Evolutionary conservation across 441 rosid species (phyloP).

Genomic region (Arabidopsis hybrid): DNA sequence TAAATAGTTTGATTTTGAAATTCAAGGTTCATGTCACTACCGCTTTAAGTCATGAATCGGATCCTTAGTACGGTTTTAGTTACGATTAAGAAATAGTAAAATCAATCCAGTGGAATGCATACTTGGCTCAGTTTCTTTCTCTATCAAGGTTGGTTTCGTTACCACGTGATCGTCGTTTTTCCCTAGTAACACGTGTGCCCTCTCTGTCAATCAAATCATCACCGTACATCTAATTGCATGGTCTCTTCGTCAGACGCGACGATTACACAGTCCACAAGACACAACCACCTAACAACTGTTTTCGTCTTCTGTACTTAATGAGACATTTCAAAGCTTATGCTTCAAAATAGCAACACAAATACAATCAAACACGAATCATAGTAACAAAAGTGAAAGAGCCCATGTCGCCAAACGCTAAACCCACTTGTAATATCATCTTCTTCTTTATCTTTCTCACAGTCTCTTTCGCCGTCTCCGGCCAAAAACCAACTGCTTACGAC

Average conservation of each 20-base stretch:
- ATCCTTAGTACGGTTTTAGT: too few species aligned
- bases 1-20: not conserved
- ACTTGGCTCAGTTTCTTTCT: not conserved
- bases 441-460: too few species aligned
- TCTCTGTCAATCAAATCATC: not conserved
- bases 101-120: not conserved
- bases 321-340: not conserved
- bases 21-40: not conserved
- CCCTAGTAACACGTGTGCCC: conserved; percentile 30
- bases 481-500: conserved; percentile 56
- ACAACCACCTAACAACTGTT: conserved; percentile 22
- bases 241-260: conserved; percentile 4
- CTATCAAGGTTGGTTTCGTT: conserved; percentile 2
- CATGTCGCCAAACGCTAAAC: too few species aligned
- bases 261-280: conserved; percentile 24
- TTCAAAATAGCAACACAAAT: too few species aligned
- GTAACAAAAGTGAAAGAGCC: too few species aligned
- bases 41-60: too few species aligned
- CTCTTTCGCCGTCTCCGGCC: conserved; percentile 6
- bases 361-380: conserved; percentile 25
- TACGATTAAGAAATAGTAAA: too few species aligned
- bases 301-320: not conserved
- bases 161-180: not conserved
- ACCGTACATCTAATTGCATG: conserved; percentile 30
- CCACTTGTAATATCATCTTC: too few species aligned